phyloP scores from a whole-genome alignment of 495 filamentous ascomycete species.

The Penicillium chermesinum region DNA sequence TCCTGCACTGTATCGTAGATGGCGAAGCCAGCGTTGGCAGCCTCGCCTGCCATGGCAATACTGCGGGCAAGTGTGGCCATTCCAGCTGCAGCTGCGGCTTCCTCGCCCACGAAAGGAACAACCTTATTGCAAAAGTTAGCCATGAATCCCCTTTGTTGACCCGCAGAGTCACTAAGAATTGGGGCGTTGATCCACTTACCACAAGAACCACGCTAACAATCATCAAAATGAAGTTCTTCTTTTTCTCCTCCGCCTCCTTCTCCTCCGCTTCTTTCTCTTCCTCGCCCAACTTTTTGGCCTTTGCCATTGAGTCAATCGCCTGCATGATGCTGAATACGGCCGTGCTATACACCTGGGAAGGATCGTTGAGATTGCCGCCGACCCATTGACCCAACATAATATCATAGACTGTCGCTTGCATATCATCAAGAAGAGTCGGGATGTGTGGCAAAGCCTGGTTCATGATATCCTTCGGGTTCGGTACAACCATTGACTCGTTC shows the following conservation, averaged over 20 bases:
- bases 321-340: conserved; percentile 1
- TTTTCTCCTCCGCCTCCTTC: too few species aligned
- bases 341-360: conserved; percentile 1
- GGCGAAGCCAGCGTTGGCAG: conserved; percentile 5
- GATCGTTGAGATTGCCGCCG: background rate
- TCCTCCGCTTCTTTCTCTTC: conserved; percentile 1
- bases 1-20: conserved; percentile 4
- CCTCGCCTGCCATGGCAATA: conserved; percentile 4
- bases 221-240: conserved; percentile 1
- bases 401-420: background rate
- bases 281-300: conserved; percentile 1
- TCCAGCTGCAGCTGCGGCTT: conserved; percentile 5
- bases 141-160: too few species aligned
- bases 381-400: conserved; percentile 1
- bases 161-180: too few species aligned
- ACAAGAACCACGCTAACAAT: conserved; percentile 5
- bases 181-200: too few species aligned
- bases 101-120: conserved; percentile 5
- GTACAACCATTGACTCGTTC: conserved; percentile 1
- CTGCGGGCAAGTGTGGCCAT: conserved; percentile 3
- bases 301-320: conserved; percentile 1
- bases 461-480: conserved; percentile 1
- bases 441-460: conserved; percentile 2
- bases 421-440: background rate
- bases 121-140: too few species aligned